These are phyloP conservation scores for Aspergillus campestris DNA, from an alignment of 495 filamentous ascomycete species.

Conservation along the genomic window DNA sequence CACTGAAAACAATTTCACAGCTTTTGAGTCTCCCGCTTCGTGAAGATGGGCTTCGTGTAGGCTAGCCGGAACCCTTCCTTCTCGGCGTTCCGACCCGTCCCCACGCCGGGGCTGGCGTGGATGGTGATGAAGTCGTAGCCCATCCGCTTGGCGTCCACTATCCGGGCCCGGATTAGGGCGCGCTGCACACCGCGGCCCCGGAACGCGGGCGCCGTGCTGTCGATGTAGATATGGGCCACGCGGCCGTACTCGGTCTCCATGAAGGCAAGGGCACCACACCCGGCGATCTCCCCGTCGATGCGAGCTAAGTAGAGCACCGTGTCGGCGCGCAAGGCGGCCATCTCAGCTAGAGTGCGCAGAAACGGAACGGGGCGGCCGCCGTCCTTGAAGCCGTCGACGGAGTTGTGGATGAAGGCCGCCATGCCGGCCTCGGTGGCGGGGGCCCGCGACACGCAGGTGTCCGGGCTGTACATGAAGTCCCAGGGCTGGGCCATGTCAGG, in stretches of 20 bases:
- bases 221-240: slow-evolving; percentile 15
- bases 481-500: no score
- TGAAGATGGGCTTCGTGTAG: slow-evolving; percentile 14
- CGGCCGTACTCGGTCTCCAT: slow-evolving; percentile 7
- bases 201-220: slow-evolving; percentile 12
- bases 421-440: neutral
- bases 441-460: neutral
- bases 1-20: neutral
- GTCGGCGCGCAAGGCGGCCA: slow-evolving; percentile 8
- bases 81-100: slow-evolving; percentile 14
- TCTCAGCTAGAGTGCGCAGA: slow-evolving; percentile 6
- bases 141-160: slow-evolving; percentile 5
- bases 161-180: slow-evolving; percentile 8
- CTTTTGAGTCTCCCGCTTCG: slow-evolving; percentile 2
- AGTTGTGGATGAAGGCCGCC: slow-evolving; percentile 7
- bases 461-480: neutral
- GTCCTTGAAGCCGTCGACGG: slow-evolving; percentile 10
- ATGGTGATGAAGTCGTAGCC: slow-evolving; percentile 11
- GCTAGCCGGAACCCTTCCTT: slow-evolving; percentile 13
- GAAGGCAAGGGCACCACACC: slow-evolving; percentile 12
- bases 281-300: slow-evolving; percentile 9
- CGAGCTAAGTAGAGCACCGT: slow-evolving; percentile 12
- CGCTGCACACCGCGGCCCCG: slow-evolving; percentile 13
- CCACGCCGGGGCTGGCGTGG: slow-evolving; percentile 6
- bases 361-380: slow-evolving; percentile 4